Base-by-base conservation (phyloP, 2,329 filamentous ascomycete genomes). In the Scedosporium boydii region DNA sequence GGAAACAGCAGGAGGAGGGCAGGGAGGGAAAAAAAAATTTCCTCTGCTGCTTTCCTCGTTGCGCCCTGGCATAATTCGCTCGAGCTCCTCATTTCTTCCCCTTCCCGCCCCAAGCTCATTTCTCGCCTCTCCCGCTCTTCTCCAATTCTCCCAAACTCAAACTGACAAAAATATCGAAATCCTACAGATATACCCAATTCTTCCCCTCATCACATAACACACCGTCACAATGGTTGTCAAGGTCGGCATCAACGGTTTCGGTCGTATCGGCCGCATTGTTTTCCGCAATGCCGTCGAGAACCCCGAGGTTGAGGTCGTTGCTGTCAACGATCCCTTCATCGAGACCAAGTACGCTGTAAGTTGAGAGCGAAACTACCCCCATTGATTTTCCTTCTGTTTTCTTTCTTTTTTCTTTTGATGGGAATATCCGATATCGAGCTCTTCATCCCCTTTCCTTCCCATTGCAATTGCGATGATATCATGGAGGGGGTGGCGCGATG, bases 281-380 rank as follows among this genome's bases (percentile, higher is more conserved):
- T 95, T 98, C 90, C 91, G 93, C 83, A 98, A 97, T 84, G 91
- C 93, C 74, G 77, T 96, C 76, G 89, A 96, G 87, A 89, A 93
- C 82, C 80, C 84, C 73, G 89, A 96, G 65, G 90, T 98, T 76
- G 85, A 96, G 73, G 84, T 99, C 73, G 91, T 97, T 74, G 93
- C 95, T 72, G 91, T 97, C 82, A 98, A 99, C 86, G 95, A 98
- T 79, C 95, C 95, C 72, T 98, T 99, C 89, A 98, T 99, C 82
- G 93, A 97, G 82, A 86, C 90, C 74, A 82, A 93, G 79, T 98
- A 98, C 82, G 95, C 95, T 79, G 93, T 96, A 87, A 84, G 92
- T 89, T 64, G 51, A 59, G 7, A 56, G 3, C 27, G 21, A 46
- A 46, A 1, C 14, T 6, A 9, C 18, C 51, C 51, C 51, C 51